Conservation (phyloP, 805 yeast genomes). For the Brettanomyces bruxellensis region DNA sequence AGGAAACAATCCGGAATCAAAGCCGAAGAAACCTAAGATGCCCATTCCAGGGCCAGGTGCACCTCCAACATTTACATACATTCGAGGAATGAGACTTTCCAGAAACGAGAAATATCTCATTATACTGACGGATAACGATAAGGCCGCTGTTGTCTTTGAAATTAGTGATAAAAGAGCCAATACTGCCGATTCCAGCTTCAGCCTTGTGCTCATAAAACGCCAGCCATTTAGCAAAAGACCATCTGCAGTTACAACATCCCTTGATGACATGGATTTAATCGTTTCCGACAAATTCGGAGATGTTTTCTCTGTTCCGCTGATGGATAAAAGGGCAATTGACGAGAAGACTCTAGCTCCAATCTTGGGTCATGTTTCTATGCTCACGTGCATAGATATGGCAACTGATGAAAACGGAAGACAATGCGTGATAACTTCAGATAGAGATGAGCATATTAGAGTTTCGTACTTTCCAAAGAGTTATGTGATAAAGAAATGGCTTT, state of each 20-base stretch:
- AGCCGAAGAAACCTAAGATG: conserved; percentile 35
- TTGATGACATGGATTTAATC: conserved; percentile 41
- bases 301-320: conserved; percentile 56
- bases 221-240: conserved; percentile 89
- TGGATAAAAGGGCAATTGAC: conserved; percentile 25
- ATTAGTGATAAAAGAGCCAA: conserved; percentile 14
- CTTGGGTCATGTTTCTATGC: conserved; percentile 94
- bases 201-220: conserved; percentile 49
- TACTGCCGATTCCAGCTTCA: conserved; percentile 19
- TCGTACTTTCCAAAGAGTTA: conserved; percentile 72
- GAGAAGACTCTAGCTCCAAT: conserved; percentile 53
- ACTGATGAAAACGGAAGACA: conserved; percentile 32
- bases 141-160: conserved; percentile 61
- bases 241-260: conserved; percentile 60
- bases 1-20: conserved; percentile 23
- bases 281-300: conserved; percentile 97
- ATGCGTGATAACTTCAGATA: conserved; percentile 70
- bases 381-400: conserved; percentile 60
- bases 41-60: conserved; percentile 64
- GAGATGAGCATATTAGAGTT: conserved; percentile 92
- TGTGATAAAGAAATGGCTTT: conserved; percentile 72
- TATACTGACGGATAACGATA: conserved; percentile 75
- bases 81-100: conserved; percentile 52
- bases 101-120: conserved; percentile 47
- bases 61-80: conserved; percentile 56